These are phyloP conservation scores for Chrysoporthe cubensis DNA, from an alignment of 2,329 filamentous ascomycete species.

Conservation along the genomic window DNA sequence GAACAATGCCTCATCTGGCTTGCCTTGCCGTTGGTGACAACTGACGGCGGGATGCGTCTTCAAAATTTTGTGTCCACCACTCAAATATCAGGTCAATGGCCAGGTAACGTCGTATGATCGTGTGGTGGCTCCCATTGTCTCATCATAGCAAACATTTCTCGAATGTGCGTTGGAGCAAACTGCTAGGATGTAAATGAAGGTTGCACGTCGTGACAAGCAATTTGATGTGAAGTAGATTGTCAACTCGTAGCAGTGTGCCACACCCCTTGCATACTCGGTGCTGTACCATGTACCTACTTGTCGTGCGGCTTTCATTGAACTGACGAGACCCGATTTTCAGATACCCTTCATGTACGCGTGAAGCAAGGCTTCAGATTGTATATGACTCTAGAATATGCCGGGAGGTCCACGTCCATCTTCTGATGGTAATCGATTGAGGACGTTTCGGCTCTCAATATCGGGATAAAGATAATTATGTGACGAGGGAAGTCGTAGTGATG, in stretches of 20 bases:
- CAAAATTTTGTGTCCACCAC: neutral
- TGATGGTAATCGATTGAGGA: too few relatives aligned
- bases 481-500: too few relatives aligned
- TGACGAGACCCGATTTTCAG: too few relatives aligned
- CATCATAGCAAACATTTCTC: neutral
- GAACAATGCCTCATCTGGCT: neutral
- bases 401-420: too few relatives aligned
- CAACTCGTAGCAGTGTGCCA: neutral
- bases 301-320: too few relatives aligned
- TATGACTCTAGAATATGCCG: too few relatives aligned
- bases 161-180: neutral
- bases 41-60: neutral
- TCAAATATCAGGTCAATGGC: neutral
- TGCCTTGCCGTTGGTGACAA: neutral
- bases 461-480: too few relatives aligned
- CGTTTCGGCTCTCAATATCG: too few relatives aligned
- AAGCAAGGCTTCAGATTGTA: too few relatives aligned
- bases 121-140: neutral
- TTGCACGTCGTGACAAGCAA: neutral
- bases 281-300: neutral
- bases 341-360: too few relatives aligned
- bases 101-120: neutral
- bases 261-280: neutral
- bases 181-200: neutral
- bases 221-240: neutral